Percentiles rank a stretch among this genome's conserved stretches.
Evolutionary conservation across 495 filamentous ascomycete species (phyloP).

Genomic region (Oidiodendron maius): DNA sequence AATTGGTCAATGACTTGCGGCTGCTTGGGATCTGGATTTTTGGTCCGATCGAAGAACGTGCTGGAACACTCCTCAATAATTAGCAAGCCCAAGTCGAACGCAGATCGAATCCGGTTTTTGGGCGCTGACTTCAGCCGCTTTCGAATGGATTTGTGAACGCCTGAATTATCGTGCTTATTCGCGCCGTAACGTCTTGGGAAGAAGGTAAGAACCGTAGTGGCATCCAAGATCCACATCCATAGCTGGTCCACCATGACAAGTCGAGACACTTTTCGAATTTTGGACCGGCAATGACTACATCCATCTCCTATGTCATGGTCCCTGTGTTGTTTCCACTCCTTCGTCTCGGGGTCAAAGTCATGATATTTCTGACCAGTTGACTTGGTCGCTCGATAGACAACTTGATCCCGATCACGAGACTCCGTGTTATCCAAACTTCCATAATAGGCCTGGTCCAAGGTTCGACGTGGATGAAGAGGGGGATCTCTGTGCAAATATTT

Average conservation of each 20-base stretch:
- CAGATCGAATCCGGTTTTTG: conserved; percentile 57
- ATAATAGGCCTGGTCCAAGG: conserved; percentile 65
- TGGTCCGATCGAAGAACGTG: conserved; percentile 56
- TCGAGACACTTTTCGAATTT: background rate
- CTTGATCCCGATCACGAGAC: conserved; percentile 59
- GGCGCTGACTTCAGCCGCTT: conserved; percentile 20
- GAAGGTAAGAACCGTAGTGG: conserved; percentile 56
- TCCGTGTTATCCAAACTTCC: conserved; percentile 54
- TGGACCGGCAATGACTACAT: background rate
- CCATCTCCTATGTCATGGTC: conserved; percentile 46
- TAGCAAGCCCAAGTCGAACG: conserved; percentile 60
- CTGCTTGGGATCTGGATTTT: conserved; percentile 44
- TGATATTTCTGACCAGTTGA: too few relatives aligned
- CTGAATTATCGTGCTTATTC: conserved; percentile 60
- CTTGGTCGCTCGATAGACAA: conserved; percentile 52
- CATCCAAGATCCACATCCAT: background rate
- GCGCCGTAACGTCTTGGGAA: conserved; percentile 64
- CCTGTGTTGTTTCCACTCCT: conserved; percentile 75
- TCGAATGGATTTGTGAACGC: conserved; percentile 55
- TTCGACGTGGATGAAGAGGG: conserved; percentile 61
- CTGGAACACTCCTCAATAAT: conserved; percentile 61
- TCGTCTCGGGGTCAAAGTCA: too few relatives aligned
- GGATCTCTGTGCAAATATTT: conserved; percentile 48
- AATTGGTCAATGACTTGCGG: conserved; percentile 69
- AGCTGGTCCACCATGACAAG: background rate